phyloP scores from a whole-genome alignment of 2,329 filamentous ascomycete genomes.

The Fusarium oxysporum region DNA sequence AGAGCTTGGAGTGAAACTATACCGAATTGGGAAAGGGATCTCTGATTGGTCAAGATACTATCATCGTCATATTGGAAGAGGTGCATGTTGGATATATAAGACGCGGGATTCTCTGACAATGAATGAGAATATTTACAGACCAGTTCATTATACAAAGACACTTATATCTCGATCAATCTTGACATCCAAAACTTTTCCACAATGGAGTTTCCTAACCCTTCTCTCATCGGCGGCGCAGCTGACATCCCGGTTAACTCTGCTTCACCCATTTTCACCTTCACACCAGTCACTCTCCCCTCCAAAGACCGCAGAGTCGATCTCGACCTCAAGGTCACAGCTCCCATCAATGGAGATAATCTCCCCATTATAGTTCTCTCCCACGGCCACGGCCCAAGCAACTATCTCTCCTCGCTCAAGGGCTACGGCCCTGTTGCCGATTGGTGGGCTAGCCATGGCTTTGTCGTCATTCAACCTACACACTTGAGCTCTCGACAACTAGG shows the following conservation, averaged over 20 bases:
- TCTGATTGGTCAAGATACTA: conserved; percentile 18
- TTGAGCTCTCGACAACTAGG: conserved; percentile 37
- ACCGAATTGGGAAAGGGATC: background rate
- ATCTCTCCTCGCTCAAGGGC: conserved; percentile 41
- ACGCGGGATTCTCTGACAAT: background rate
- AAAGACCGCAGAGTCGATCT: conserved; percentile 38
- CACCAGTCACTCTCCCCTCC: conserved; percentile 35
- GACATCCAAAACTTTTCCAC: background rate
- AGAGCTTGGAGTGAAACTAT: background rate
- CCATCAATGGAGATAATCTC: conserved; percentile 19
- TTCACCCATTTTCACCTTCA: conserved; percentile 39
- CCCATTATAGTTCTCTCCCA: conserved; percentile 46
- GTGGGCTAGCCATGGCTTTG: conserved; percentile 46
- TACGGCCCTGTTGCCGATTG: conserved; percentile 43
- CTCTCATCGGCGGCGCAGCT: conserved; percentile 40
- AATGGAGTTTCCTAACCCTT: conserved; percentile 42
- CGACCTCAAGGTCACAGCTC: conserved; percentile 41
- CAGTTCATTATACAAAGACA: fast-evolving
- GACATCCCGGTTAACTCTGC: conserved; percentile 36
- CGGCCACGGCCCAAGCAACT: conserved; percentile 45
- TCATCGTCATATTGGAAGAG: background rate
- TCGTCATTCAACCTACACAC: conserved; percentile 46
- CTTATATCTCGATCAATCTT: fast-evolving
- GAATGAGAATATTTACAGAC: fast-evolving
- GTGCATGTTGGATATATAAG: conserved; percentile 21